Percentiles rank a stretch among this genome's conserved stretches.
Evolutionary conservation across 768 basidiomycete species (phyloP).

Genomic region (Cystofilobasidium bisporidii): DNA sequence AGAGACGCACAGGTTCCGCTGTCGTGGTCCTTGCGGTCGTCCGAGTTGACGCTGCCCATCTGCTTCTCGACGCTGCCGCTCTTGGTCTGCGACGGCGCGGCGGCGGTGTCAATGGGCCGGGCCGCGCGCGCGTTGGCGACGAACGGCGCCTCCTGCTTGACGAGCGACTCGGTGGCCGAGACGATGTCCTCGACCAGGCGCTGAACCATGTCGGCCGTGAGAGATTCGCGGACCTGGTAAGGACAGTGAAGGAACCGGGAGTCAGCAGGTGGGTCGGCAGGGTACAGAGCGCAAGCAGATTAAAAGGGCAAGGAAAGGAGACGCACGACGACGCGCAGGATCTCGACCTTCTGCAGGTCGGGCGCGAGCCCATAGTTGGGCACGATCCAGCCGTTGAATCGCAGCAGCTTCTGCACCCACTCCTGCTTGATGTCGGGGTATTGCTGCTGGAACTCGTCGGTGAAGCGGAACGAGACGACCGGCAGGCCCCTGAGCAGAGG

Average conservation of each 20-base stretch:
- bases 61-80: not conserved
- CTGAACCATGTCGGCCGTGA: constrained; percentile 6
- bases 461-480: constrained; percentile 32
- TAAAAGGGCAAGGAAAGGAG: not conserved
- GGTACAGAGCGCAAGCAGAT: too few species aligned
- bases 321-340: constrained; percentile 14
- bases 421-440: constrained; percentile 52
- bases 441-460: constrained; percentile 43
- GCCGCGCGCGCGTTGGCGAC: not conserved
- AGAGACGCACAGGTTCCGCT: not conserved
- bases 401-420: constrained; percentile 47
- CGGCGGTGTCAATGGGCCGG: not conserved
- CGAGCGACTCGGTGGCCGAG: not conserved
- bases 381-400: constrained; percentile 46
- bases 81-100: not conserved
- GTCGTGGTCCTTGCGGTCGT: not conserved
- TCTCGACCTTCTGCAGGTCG: not conserved
- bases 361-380: constrained; percentile 30
- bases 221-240: not conserved
- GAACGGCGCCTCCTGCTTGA: constrained; percentile 7
- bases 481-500: constrained; percentile 22
- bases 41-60: not conserved
- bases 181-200: constrained; percentile 6
- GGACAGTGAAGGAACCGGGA: not conserved
- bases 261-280: not conserved